Percentiles rank a stretch among this genome's conserved stretches.
These are phyloP conservation scores for Allium sativum DNA, from an alignment of 106 monocot genomes.

Conservation along the genomic window DNA sequence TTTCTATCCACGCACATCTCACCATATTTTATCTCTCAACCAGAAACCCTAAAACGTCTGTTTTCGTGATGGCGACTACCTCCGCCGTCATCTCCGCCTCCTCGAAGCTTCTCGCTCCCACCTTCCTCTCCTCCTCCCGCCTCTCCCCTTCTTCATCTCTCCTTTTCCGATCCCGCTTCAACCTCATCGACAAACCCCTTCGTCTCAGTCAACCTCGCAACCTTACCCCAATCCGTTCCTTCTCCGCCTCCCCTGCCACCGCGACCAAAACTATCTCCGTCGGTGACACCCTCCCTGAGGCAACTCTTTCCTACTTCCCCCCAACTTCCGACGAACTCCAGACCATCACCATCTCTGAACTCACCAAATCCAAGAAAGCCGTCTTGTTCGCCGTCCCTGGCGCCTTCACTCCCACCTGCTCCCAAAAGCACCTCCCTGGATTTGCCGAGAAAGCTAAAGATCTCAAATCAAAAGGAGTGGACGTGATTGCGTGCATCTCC, in stretches of 20 bases:
- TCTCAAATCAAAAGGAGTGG: conserved; percentile 35
- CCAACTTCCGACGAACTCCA: conserved; percentile 27
- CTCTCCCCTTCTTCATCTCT: background rate
- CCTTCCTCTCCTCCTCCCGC: background rate
- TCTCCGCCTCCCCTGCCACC: conserved; percentile 10
- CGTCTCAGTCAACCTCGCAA: background rate
- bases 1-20: no score
- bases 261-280: conserved; percentile 33
- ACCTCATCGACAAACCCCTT: background rate
- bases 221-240: background rate
- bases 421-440: conserved; percentile 61
- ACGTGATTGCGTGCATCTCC: conserved; percentile 48
- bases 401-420: conserved; percentile 70
- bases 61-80: no score
- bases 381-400: conserved; percentile 62
- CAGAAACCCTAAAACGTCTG: no score
- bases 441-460: conserved; percentile 40
- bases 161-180: background rate
- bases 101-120: background rate
- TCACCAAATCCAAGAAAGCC: conserved; percentile 44
- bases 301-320: conserved; percentile 53
- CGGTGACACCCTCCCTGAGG: conserved; percentile 59
- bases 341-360: conserved; percentile 46
- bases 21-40: no score
- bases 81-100: background rate